These are phyloP conservation scores for Rhynchosporium secalis DNA, from an alignment of 2,329 filamentous ascomycete genomes.

Conservation along the genomic window DNA sequence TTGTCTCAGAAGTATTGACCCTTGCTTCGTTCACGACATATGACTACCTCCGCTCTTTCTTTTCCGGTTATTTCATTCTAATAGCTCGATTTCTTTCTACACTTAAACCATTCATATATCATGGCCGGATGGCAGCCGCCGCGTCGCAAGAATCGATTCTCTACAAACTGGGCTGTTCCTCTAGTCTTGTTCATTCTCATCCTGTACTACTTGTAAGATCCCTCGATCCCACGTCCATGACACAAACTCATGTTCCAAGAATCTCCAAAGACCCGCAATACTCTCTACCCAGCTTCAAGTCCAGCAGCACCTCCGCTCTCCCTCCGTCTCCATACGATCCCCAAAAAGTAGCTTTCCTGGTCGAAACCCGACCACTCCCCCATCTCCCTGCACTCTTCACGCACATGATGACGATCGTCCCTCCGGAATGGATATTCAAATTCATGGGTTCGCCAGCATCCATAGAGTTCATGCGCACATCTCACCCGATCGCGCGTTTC, in stretches of 20 bases:
- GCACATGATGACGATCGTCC: slow-evolving; percentile 56
- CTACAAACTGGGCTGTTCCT: slow-evolving; percentile 14
- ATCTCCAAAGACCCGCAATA: slow-evolving; percentile 14
- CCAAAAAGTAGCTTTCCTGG: slow-evolving; percentile 55
- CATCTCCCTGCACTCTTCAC: slow-evolving; percentile 53
- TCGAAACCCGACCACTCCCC: slow-evolving; percentile 52
- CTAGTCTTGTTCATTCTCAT: slow-evolving; percentile 15
- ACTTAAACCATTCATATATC: neutral
- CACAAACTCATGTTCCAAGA: neutral
- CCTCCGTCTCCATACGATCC: slow-evolving; percentile 43
- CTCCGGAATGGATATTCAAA: slow-evolving; percentile 56
- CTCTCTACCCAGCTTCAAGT: slow-evolving; percentile 6
- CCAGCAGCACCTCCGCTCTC: neutral
- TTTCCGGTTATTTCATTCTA: neutral
- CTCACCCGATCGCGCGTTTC: slow-evolving; percentile 47
- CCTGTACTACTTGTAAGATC: slow-evolving; percentile 23
- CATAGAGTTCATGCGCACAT: slow-evolving; percentile 46
- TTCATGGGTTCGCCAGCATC: slow-evolving; percentile 54
- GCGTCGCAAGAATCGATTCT: slow-evolving; percentile 10
- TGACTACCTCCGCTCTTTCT: neutral
- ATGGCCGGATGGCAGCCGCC: slow-evolving; percentile 10
- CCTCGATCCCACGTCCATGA: neutral
- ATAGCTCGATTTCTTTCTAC: neutral
- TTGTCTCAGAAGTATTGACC: neutral
- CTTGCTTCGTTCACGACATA: neutral